phyloP scores from a whole-genome alignment of 1,139 yeast species.

The Entelexis paramagnoliae region DNA sequence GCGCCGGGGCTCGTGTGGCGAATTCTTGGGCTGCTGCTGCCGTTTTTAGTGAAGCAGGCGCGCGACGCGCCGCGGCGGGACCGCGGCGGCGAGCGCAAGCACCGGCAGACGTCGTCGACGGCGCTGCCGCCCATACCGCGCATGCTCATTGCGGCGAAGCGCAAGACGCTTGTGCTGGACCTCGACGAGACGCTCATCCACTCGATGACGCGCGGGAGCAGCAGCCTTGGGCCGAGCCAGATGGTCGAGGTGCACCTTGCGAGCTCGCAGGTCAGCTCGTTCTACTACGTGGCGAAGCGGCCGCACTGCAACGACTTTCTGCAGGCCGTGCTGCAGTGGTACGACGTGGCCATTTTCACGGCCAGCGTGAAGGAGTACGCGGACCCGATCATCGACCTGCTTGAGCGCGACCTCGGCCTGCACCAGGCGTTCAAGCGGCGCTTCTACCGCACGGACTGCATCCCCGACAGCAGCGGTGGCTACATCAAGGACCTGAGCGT shows the following conservation, averaged over 20 bases:
- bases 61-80: neutral
- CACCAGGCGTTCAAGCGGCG: slow-evolving; percentile 49
- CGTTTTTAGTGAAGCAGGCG: neutral
- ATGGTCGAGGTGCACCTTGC: slow-evolving; percentile 78
- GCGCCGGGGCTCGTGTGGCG: neutral
- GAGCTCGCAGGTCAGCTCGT: slow-evolving; percentile 44
- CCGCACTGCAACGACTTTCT: slow-evolving; percentile 84
- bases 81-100: neutral
- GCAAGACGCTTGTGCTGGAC: slow-evolving; percentile 71
- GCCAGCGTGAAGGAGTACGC: slow-evolving; percentile 94
- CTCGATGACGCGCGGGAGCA: slow-evolving; percentile 57
- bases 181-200: slow-evolving; percentile 91
- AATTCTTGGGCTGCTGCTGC: neutral
- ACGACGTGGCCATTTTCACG: slow-evolving; percentile 66
- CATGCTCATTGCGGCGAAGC: slow-evolving; percentile 12
- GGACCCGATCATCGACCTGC: slow-evolving; percentile 90
- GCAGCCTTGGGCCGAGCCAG: slow-evolving; percentile 44
- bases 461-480: slow-evolving; percentile 42
- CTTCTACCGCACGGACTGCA: slow-evolving; percentile 72
- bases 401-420: slow-evolving; percentile 38
- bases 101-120: slow-evolving; percentile 7
- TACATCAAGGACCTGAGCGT: slow-evolving; percentile 74
- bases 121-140: slow-evolving; percentile 18
- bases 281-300: slow-evolving; percentile 83
- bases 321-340: slow-evolving; percentile 74